Evolutionary conservation across 768 basidiomycete genomes (phyloP).

Genomic region (Tulasnella sp.): DNA sequence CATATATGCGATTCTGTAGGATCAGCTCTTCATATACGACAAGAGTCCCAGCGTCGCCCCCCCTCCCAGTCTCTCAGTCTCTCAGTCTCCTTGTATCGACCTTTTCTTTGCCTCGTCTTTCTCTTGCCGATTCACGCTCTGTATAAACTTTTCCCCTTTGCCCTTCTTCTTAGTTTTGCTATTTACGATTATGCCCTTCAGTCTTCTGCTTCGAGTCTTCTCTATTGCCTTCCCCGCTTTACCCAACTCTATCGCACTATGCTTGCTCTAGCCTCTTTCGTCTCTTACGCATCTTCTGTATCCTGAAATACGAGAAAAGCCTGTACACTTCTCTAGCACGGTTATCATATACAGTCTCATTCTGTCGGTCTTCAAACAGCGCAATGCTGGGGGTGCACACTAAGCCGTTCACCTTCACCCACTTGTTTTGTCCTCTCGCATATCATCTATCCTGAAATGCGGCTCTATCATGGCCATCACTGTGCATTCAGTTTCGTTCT

Average conservation of each 20-base stretch:
- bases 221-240: too few relatives aligned
- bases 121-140: neutral
- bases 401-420: too few relatives aligned
- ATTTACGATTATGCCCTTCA: neutral
- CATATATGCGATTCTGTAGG: neutral
- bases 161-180: too few relatives aligned
- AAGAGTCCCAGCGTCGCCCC: neutral
- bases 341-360: neutral
- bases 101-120: neutral
- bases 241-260: neutral
- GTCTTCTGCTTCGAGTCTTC: neutral
- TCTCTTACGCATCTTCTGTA: neutral
- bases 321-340: neutral
- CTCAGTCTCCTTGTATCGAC: neutral
- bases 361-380: neutral
- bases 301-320: neutral
- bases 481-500: too few relatives aligned
- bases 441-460: too few relatives aligned
- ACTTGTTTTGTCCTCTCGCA: too few relatives aligned
- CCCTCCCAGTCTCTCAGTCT: neutral
- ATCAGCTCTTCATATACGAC: conserved; percentile 1
- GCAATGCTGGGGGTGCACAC: too few relatives aligned
- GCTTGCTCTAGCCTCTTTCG: neutral
- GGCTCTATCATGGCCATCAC: too few relatives aligned
- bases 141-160: neutral